Evolutionary conservation across 495 filamentous ascomycete genomes (phyloP), one percentile per base, ranked within the genome.

Genomic region (Aspergillus nidulans): DNA sequence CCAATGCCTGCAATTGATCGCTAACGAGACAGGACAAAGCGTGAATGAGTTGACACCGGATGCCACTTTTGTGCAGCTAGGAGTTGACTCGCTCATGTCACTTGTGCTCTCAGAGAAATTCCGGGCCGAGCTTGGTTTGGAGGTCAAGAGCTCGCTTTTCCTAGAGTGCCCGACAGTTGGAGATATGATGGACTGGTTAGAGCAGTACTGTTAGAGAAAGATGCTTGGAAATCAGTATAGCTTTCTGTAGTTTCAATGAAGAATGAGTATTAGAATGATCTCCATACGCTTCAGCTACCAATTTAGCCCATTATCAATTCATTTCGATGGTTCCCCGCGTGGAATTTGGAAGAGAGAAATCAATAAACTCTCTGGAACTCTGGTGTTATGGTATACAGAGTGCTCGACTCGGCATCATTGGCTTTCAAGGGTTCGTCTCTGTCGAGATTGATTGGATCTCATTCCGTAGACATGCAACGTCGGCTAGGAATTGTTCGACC

Each of bases 81-180:
- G 66, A 0, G 53, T 69, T 2, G 66, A 69, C 26, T 59, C 55
- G 2, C 68, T 79, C 10, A 59, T 81, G 62, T 68, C 63, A 3
- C 63, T 81, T 8, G 70, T 70, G 28, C 53, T 74, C 26, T 57
- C 74, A 4, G 66, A 72, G 41, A 72, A 71, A 39, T 69, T 71
- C 51, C 46, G 49, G 3, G 48, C 12, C 0, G 61, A 72, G 54
- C 65, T 80, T 26, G 63, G 58, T 4, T 30, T 78, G 10, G 63
- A 68, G 1, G 53, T 81, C n/a, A 52, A 60, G 9, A 62, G 66
- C 13, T 62, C 60, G 20, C 45, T 79, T 1, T 76, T 80, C 52
- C 42, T 71, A 2, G 75, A 79, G 12, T 76, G 62, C 49, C 63
- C 68, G 8, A 77, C 68, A 0, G 60, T 78, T 20, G 65, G 65